Base-by-base conservation (phyloP, 2,329 filamentous ascomycete genomes). In the Penicillium crustosum region DNA sequence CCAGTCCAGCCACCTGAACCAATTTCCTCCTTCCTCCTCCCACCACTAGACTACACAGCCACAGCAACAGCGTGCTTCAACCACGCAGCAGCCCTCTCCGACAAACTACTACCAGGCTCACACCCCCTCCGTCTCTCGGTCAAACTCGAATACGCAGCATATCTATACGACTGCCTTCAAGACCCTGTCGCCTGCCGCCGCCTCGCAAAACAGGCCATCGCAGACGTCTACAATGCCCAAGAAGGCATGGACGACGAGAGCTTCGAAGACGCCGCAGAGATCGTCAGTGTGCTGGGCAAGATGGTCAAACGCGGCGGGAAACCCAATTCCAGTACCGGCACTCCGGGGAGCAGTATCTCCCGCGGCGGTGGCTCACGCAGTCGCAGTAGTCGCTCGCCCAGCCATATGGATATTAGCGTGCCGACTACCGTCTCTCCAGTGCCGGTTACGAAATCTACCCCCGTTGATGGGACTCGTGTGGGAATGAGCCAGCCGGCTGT, bases 221-320 rank as follows among this genome's bases (percentile, higher is more conserved):
- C 89, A 42, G 91, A 96, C 67, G 93, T 97, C 1, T 97, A 97
- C 71, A 89, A 92, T 57, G 91, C 92, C 1, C 87, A 89, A 53
- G 93, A 97, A 74, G 91, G 90, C 21, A 93, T 97, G 86, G 91
- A 95, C 58, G 93, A 97, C 69, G 91, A 95, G 65, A 95, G 94
- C 80, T 99, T 97, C 71, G 86, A 89, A 63, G 94, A 97, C 73
- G 91, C 93, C 0, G 92, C 91, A 57, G 89, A 93, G 68, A 82
- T 97, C 13, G 93, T 97, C 9, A 89, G 89, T 1, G 87, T 94
- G 0, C 75, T 97, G 1, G 91, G 91, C 7, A 90, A 88, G 69
- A 94, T 97, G 87, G 91, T 93, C 83, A 93, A 89, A 76, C 84
- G 91, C 49, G 89, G 89, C 8, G 70, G 71, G 0, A 78, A 77